Conservation (phyloP, 306 rosid species). For the Quercus parvula region DNA sequence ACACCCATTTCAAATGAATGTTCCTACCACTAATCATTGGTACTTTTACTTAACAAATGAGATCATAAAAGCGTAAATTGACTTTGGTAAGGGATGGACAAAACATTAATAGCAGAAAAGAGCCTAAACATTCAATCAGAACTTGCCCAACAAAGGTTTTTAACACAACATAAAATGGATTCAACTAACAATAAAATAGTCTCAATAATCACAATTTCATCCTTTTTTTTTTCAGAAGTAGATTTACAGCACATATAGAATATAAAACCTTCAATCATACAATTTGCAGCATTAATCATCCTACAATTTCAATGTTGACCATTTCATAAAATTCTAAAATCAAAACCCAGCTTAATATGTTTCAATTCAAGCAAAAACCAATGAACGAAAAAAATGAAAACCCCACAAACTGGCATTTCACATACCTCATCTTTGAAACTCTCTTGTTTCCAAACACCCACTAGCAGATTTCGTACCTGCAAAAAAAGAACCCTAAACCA, state of each 20-base stretch:
- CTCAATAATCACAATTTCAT: neutral
- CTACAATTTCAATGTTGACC: neutral
- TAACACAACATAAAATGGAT: neutral
- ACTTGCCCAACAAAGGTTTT: neutral
- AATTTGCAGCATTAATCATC: neutral
- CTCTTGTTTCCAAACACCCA: constrained; percentile 1
- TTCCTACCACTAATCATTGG: too few species aligned
- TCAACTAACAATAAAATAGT: neutral
- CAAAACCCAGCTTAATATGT: neutral
- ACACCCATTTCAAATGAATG: neutral
- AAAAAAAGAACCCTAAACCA: neutral
- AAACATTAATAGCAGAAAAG: neutral
- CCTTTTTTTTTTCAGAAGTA: neutral
- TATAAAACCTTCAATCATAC: neutral
- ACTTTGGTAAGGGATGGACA: neutral
- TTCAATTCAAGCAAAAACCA: neutral
- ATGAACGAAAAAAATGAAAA: too few species aligned
- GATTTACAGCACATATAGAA: neutral
- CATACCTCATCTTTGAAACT: constrained; percentile 62
- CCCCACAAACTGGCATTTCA: neutral
- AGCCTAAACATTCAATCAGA: neutral
- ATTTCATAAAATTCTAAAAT: neutral
- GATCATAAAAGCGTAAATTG: too few species aligned
- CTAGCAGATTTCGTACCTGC: constrained; percentile 33
- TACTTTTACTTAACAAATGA: too few species aligned